Base-by-base conservation (phyloP, 2,329 filamentous ascomycete genomes). In the Helotiales sp. region DNA sequence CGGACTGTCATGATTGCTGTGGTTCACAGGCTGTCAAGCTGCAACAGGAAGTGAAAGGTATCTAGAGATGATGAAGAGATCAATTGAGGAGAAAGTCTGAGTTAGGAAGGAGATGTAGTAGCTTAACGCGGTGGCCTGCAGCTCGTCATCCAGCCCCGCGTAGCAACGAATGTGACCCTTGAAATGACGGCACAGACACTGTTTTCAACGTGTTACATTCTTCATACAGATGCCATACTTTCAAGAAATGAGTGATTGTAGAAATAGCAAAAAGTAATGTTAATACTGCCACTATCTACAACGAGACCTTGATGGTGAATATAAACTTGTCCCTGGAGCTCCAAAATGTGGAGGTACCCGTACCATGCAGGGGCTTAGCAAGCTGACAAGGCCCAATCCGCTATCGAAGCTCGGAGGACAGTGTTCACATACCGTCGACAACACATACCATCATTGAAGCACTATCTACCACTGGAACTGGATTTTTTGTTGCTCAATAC, bases 1-100 rank as follows among this genome's bases (percentile, higher is more conserved):
- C 81, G 80, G 70, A 90, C 81, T 7, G 87, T 90, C 89, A 92
- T 92, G n/a, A 42, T 59, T 52, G 33, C 49, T 44, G 22, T 27
- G 31, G 13, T 33, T 42, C n/a, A 19, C n/a, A 42, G 4, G 22
- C 36, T 42, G 12, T 24, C n/a, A 42, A 6, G 22, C 36, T 42
- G 12, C 17, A 42, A 29, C 8, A 38, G 30, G 17, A 22, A 8
- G 15, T 9, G 13, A 9, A 30, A 2, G 19, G 30, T 34, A 13
- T 19, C 19, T 31, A n/a, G 9, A 48, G 34, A 40, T 19, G 19
- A 25, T 8, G 29, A 29, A 15, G 42, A 27, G 6, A 42, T 29
- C 30, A 52, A 40, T 25, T 52, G 31, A 40, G 33, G 15, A 27
- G 30, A 25, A n/a, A 31, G 29, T 33, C 46, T 15, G 15, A 30